Percentiles rank a stretch among this genome's conserved stretches.
Conservation (phyloP, 108 stramenopile genomes). For the Conticribra guillardii region DNA sequence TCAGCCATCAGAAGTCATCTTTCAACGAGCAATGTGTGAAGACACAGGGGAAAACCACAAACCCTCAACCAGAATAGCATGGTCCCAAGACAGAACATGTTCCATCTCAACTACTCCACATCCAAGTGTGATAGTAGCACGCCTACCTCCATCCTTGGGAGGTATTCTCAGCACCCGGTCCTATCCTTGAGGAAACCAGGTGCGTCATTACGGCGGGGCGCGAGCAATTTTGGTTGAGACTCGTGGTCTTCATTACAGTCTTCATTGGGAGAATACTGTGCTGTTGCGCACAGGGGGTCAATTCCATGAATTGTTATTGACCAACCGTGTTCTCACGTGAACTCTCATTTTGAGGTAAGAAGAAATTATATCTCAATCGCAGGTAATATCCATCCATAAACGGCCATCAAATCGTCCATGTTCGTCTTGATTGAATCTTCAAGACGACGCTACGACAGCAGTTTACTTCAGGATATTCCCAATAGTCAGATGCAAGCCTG, state of each 20-base stretch:
- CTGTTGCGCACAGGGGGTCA: background rate
- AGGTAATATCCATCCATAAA: background rate
- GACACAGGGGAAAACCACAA: conserved; percentile 19
- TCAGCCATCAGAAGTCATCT: background rate
- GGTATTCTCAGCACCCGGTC: conserved; percentile 38
- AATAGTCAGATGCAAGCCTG: conserved; percentile 28
- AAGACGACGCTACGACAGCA: too few species aligned
- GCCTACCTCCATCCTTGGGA: conserved; percentile 41
- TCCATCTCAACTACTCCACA: background rate
- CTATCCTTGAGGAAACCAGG: conserved; percentile 34
- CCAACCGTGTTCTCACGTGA: conserved; percentile 25
- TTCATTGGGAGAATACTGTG: background rate
- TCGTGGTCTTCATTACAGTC: conserved; percentile 30
- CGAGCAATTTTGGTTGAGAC: conserved; percentile 21
- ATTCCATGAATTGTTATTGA: background rate
- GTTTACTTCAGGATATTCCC: background rate
- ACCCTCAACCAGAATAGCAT: conserved; percentile 20
- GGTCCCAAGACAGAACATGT: conserved; percentile 13
- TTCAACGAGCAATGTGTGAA: conserved; percentile 31
- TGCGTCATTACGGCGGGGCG: conserved; percentile 49
- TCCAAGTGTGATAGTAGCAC: background rate
- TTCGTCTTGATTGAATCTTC: too few species aligned
- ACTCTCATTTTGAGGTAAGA: conserved; percentile 9
- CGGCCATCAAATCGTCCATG: background rate
- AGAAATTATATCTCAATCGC: conserved; percentile 3